These are phyloP conservation scores for Colletotrichum liaoningense DNA, from an alignment of 2,329 filamentous ascomycete genomes.

Conservation along the genomic window DNA sequence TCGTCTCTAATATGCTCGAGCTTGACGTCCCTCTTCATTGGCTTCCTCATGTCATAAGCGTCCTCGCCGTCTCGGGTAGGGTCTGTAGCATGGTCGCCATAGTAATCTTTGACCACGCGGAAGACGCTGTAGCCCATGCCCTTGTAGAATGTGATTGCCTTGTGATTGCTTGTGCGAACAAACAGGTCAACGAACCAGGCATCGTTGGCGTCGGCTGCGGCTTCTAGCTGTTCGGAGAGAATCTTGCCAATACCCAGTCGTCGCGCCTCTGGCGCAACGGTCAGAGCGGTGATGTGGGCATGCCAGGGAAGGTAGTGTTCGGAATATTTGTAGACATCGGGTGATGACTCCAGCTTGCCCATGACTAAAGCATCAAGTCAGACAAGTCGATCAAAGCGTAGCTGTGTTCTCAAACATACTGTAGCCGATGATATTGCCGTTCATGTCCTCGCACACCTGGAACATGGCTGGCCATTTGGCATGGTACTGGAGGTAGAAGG, in stretches of 20 bases:
- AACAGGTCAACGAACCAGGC: constrained; percentile 98
- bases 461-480: constrained; percentile 96
- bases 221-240: constrained; percentile 83
- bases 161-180: constrained; percentile 87
- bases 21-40: constrained; percentile 82
- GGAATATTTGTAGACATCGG: constrained; percentile 78
- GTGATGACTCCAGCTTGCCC: constrained; percentile 94
- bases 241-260: constrained; percentile 88
- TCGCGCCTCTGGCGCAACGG: constrained; percentile 87
- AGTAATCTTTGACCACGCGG: constrained; percentile 90
- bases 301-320: constrained; percentile 99
- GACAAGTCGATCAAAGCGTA: constrained; percentile 36
- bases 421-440: constrained; percentile 93
- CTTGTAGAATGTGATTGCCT: constrained; percentile 89
- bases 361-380: constrained; percentile 73
- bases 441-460: constrained; percentile 86
- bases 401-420: constrained; percentile 66
- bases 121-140: constrained; percentile 94
- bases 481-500: constrained; percentile 96
- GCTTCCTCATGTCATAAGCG: constrained; percentile 97
- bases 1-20: constrained; percentile 81
- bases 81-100: constrained; percentile 82
- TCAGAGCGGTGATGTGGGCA: constrained; percentile 96
- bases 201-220: constrained; percentile 82
- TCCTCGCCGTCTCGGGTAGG: constrained; percentile 78